These are phyloP conservation scores for Daldinia caldariorum DNA, from an alignment of 495 filamentous ascomycete species.

Conservation along the genomic window DNA sequence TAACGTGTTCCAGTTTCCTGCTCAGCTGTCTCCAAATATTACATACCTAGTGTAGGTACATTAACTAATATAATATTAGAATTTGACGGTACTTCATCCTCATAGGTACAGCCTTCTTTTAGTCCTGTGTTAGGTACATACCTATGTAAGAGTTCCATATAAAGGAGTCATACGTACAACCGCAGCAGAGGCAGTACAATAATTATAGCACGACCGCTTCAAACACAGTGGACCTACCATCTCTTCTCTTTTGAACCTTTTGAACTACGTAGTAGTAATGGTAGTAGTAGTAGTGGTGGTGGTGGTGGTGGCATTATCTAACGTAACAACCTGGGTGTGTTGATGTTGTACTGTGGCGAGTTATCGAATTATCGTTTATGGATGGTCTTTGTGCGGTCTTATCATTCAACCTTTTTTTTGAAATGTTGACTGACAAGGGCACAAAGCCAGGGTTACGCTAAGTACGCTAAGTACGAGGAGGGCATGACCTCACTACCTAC, in stretches of 20 bases:
- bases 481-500: too few relatives aligned
- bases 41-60: neutral
- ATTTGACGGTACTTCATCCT: slow-evolving; percentile 14
- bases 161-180: slow-evolving; percentile 7
- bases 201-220: neutral
- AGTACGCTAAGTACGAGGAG: neutral
- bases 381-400: slow-evolving; percentile 30
- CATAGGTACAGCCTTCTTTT: slow-evolving; percentile 12
- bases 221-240: slow-evolving; percentile 3
- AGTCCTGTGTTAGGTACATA: slow-evolving; percentile 16
- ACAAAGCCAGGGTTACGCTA: slow-evolving; percentile 21
- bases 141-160: neutral
- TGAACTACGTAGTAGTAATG: neutral
- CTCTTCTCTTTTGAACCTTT: too few relatives aligned
- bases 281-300: neutral
- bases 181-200: neutral
- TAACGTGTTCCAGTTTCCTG: neutral
- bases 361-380: slow-evolving; percentile 12
- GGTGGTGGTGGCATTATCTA: slow-evolving; percentile 20
- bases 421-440: neutral
- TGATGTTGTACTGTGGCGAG: slow-evolving; percentile 39
- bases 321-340: slow-evolving; percentile 28
- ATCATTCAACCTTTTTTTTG: slow-evolving; percentile 10
- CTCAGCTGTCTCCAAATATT: neutral
- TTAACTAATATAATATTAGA: neutral